These are phyloP conservation scores for Ogataea minuta DNA, from an alignment of 805 yeast species.

Conservation along the genomic window DNA sequence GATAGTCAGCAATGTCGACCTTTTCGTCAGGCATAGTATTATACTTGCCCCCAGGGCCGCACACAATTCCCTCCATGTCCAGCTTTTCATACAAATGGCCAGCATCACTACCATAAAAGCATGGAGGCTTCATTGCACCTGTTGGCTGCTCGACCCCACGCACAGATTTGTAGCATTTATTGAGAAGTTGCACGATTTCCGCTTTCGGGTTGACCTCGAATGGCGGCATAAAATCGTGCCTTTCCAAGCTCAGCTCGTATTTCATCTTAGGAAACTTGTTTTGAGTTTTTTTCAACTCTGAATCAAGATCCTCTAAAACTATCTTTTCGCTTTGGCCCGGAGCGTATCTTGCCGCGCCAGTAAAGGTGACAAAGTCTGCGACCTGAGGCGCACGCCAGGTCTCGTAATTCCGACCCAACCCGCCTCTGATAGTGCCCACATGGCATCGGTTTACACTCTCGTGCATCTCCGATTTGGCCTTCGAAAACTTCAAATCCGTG, in stretches of 20 bases:
- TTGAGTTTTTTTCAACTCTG: conserved; percentile 26
- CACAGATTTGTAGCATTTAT: conserved; percentile 17
- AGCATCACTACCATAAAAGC: conserved; percentile 29
- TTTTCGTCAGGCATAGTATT: conserved; percentile 29
- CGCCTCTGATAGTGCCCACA: conserved; percentile 33
- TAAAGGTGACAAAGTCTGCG: conserved; percentile 32
- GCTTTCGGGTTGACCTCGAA: conserved; percentile 26
- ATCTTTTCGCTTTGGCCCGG: conserved; percentile 30
- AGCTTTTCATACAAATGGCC: conserved; percentile 27
- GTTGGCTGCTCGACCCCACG: conserved; percentile 25
- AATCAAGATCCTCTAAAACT: conserved; percentile 26
- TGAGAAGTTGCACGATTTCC: conserved; percentile 20
- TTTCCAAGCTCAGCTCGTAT: conserved; percentile 22
- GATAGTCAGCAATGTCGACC: conserved; percentile 24
- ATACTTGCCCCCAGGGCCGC: conserved; percentile 29
- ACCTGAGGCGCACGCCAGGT: conserved; percentile 35
- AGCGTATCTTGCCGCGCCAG: conserved; percentile 34
- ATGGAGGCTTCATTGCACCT: conserved; percentile 27
- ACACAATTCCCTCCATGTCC: conserved; percentile 26
- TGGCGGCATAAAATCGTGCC: conserved; percentile 27
- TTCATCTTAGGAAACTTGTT: conserved; percentile 25
- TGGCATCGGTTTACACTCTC: conserved; percentile 32
- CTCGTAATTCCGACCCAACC: conserved; percentile 30
- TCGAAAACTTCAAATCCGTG: conserved; percentile 28
- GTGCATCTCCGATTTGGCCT: conserved; percentile 24